A percentile compares a stretch with the other conserved stretches of the same genome.
phyloP scores from a whole-genome alignment of 768 basidiomycete genomes.

The Krasilnikovozyma curviuscula region DNA sequence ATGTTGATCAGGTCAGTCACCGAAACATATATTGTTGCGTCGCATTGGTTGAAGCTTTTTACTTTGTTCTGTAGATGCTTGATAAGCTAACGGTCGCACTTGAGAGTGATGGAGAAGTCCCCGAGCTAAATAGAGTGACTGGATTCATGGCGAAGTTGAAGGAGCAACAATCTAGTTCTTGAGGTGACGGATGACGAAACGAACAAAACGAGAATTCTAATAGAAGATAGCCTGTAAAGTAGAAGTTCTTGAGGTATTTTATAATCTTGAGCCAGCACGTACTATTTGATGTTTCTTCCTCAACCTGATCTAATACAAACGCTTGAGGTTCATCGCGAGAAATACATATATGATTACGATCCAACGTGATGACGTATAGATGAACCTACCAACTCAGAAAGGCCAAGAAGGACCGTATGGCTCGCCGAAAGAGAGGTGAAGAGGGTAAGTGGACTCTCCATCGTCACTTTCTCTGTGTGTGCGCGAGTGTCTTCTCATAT shows the following conservation, averaged over 20 bases:
- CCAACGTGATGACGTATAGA: no score
- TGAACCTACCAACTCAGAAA: conserved; percentile 83
- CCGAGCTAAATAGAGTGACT: conserved; percentile 67
- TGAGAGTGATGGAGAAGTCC: conserved; percentile 64
- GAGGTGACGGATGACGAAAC: conserved; percentile 7
- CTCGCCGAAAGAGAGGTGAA: conserved; percentile 23
- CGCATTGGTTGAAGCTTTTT: conserved; percentile 8
- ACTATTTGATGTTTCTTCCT: no score
- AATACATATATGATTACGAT: no score
- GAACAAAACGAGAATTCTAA: conserved; percentile 1
- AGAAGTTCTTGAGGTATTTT: no score
- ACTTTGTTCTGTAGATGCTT: conserved; percentile 41
- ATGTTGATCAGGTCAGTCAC: conserved; percentile 65
- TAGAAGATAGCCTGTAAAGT: no score
- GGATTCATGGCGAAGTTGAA: conserved; percentile 79
- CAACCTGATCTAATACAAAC: no score
- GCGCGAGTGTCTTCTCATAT: no score
- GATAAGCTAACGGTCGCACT: conserved; percentile 69
- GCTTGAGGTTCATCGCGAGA: no score
- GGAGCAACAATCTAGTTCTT: conserved; percentile 9
- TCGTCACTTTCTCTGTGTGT: no score
- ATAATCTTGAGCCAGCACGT: no score
- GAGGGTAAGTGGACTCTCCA: no score
- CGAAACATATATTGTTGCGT: neutral
- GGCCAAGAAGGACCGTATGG: conserved; percentile 92